These are phyloP conservation scores for Penicillium ochrochloron DNA, from an alignment of 495 filamentous ascomycete genomes.

Conservation along the genomic window DNA sequence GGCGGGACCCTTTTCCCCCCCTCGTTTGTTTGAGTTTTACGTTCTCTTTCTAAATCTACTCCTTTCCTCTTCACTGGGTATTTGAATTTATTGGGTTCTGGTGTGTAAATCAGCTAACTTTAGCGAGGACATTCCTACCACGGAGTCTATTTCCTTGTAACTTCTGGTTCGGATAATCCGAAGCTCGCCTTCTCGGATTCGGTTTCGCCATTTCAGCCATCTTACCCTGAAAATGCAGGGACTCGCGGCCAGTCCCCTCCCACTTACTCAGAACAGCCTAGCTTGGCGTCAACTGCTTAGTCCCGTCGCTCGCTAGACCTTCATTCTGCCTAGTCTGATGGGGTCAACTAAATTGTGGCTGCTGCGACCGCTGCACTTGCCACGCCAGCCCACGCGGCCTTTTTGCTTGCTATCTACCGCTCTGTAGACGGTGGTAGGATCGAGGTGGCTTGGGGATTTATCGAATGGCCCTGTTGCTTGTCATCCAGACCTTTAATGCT, in stretches of 20 bases:
- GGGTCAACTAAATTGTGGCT: slow-evolving; percentile 14
- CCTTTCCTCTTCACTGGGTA: neutral
- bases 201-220: neutral
- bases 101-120: neutral
- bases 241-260: slow-evolving; percentile 31
- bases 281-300: neutral
- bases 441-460: slow-evolving; percentile 16
- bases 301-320: slow-evolving; percentile 6
- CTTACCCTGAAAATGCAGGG: slow-evolving; percentile 26
- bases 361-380: slow-evolving; percentile 7
- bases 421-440: slow-evolving; percentile 14
- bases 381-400: slow-evolving; percentile 28
- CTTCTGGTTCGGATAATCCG: neutral
- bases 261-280: slow-evolving; percentile 2
- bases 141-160: neutral
- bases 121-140: neutral
- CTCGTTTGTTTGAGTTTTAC: neutral
- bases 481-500: neutral
- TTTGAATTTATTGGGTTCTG: neutral
- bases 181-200: neutral
- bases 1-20: slow-evolving; percentile 6
- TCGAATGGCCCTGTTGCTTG: neutral
- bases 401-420: slow-evolving; percentile 13
- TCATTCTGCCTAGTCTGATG: slow-evolving; percentile 26
- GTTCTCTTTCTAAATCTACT: neutral